Evolutionary conservation across 1,139 yeast species (phyloP).

Genomic region (Pichia sp.): DNA sequence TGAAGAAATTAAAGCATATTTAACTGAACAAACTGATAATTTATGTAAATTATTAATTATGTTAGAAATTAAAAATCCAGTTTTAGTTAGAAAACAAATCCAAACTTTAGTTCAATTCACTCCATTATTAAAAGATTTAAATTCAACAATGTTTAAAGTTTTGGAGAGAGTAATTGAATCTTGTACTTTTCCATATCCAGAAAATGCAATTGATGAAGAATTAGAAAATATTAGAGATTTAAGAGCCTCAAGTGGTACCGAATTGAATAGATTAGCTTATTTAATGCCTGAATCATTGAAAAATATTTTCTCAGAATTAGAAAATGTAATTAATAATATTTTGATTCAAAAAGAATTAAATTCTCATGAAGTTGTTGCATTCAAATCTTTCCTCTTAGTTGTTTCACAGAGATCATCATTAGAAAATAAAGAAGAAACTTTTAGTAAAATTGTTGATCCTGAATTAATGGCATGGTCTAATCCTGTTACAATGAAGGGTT

Average conservation of each 20-base stretch:
- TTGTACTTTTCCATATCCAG: conserved; percentile 80
- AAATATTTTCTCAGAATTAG: conserved; percentile 74
- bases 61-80: conserved; percentile 73
- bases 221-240: conserved; percentile 80
- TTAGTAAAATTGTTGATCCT: conserved; percentile 85
- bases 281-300: conserved; percentile 89
- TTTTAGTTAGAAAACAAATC: conserved; percentile 74
- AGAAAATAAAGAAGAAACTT: conserved; percentile 60
- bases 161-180: conserved; percentile 83
- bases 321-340: conserved; percentile 69
- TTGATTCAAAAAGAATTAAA: conserved; percentile 66
- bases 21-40: conserved; percentile 62
- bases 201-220: conserved; percentile 59
- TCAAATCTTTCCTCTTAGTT: conserved; percentile 83
- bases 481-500: conserved; percentile 82
- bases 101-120: conserved; percentile 96
- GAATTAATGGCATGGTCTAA: conserved; percentile 91
- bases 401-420: conserved; percentile 84
- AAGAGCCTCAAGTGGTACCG: conserved; percentile 91
- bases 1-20: conserved; percentile 46
- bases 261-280: conserved; percentile 85
- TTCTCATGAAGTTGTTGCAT: conserved; percentile 89
- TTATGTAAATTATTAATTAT: conserved; percentile 74
- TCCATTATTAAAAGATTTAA: conserved; percentile 77
- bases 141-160: conserved; percentile 65